Conservation (phyloP, 768 basidiomycete genomes). For the Podaxis carcinomalis region DNA sequence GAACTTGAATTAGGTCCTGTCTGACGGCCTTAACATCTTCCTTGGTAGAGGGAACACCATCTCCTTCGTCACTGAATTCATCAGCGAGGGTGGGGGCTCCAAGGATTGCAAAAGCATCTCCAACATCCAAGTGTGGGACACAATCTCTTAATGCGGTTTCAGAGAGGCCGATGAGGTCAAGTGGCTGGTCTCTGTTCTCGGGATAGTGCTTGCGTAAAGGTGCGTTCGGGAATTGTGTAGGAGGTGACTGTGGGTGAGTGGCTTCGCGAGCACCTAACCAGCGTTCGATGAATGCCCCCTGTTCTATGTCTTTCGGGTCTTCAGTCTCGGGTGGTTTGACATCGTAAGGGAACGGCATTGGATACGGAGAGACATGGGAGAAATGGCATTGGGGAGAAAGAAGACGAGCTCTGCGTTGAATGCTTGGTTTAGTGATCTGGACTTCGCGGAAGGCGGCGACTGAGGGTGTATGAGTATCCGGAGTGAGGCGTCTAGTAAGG, state of each 20-base stretch:
- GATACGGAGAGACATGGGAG: slow-evolving; percentile 80
- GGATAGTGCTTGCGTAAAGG: slow-evolving; percentile 47
- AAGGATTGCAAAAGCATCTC: slow-evolving; percentile 70
- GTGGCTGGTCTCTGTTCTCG: slow-evolving; percentile 44
- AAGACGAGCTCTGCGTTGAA: slow-evolving; percentile 67
- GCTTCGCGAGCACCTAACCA: slow-evolving; percentile 74
- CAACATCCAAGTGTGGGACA: slow-evolving; percentile 81
- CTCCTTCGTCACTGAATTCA: slow-evolving; percentile 32
- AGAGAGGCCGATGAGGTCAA: slow-evolving; percentile 70
- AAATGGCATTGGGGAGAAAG: slow-evolving; percentile 60
- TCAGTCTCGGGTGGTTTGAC: slow-evolving; percentile 52
- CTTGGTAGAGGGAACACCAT: slow-evolving; percentile 24
- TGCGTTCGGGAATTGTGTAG: slow-evolving; percentile 20
- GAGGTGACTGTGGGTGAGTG: slow-evolving; percentile 23
- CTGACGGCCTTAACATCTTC: slow-evolving; percentile 42
- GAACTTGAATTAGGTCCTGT: slow-evolving; percentile 73
- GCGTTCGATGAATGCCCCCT: slow-evolving; percentile 63
- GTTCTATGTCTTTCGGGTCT: slow-evolving; percentile 43
- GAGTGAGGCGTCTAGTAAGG: slow-evolving; percentile 44
- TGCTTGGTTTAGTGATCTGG: slow-evolving; percentile 50
- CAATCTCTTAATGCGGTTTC: slow-evolving; percentile 67
- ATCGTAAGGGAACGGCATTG: slow-evolving; percentile 78
- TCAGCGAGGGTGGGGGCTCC: slow-evolving; percentile 54
- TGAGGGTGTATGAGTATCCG: slow-evolving; percentile 55
- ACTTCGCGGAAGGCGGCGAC: slow-evolving; percentile 48